Evolutionary conservation across 2,329 filamentous ascomycete genomes (phyloP), one percentile per base, ranked within the genome.

Genomic region (Calcarisporium arbuscula): DNA sequence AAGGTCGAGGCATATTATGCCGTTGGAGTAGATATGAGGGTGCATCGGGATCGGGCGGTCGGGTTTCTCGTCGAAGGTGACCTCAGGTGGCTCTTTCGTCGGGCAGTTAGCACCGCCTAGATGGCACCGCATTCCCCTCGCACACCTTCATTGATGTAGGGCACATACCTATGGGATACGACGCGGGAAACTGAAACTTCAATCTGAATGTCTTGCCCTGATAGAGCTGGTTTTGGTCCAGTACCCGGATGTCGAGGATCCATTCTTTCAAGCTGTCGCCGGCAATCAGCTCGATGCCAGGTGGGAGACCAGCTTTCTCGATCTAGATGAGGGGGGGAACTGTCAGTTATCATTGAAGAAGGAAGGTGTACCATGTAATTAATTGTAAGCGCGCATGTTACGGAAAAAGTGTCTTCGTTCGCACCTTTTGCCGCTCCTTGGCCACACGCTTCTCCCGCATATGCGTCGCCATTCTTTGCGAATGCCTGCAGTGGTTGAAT

Each of bases 1-100:
- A 2, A 98, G 75, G 51, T 98, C 92, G 31, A 98, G 82, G 53
- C 92, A 98, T 56, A 98, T 98, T 59, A 96, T 95, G 49, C 92
- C 92, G 61, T 98, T 98, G 49, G 85, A 92, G 67, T 98, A 98
- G 60, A 98, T 85, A 65, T 98, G 92, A 4, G 92, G 92, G 53
- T 98, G 92, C 58, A 95, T 89, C 1, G 92, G 92, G 50, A 98
- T 89, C 23, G 74, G 71, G 28, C 77, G 74, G 48, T 74, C 67
- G 21, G 76, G 58, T 34, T 75, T 65, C 49, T 79, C 70, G 36
- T 86, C 71, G 54, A 98, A 98, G 37, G 85, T 84, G 46, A 96
- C 92, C 69, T 98, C 92, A 17, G 92, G 92, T 0, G 92, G 84
- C 67, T 95, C 90, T 94, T 50, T 16, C 5, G 22, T 19, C 4